Evolutionary conservation across 2,329 filamentous ascomycete species (phyloP).

Genomic region (Fonsecaea erecta): DNA sequence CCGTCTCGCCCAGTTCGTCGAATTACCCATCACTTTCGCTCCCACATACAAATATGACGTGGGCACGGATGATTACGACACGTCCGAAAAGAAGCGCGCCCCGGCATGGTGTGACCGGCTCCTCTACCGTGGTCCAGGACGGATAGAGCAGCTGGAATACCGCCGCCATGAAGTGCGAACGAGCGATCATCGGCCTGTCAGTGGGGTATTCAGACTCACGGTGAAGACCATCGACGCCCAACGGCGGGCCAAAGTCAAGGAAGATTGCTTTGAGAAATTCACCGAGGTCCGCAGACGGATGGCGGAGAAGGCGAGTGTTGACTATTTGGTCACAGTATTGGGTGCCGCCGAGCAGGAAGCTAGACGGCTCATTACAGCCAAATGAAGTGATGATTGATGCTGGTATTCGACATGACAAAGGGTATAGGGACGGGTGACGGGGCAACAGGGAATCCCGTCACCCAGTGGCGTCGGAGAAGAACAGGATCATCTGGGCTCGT

Average conservation of each 20-base stretch:
- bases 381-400: constrained; percentile 15
- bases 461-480: neutral
- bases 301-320: constrained; percentile 32
- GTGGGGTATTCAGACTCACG: constrained; percentile 77
- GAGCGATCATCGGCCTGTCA: constrained; percentile 92
- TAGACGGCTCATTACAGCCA: constrained; percentile 17
- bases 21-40: constrained; percentile 86
- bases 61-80: constrained; percentile 90
- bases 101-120: constrained; percentile 97
- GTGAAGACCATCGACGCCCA: constrained; percentile 79
- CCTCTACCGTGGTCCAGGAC: constrained; percentile 79
- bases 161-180: constrained; percentile 84
- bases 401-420: neutral
- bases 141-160: constrained; percentile 87
- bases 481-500: neutral
- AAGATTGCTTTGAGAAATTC: constrained; percentile 75
- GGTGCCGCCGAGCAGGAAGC: constrained; percentile 30
- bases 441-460: neutral
- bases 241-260: constrained; percentile 69
- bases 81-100: constrained; percentile 88
- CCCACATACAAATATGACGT: constrained; percentile 99
- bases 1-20: constrained; percentile 84
- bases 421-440: neutral
- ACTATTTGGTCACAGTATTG: constrained; percentile 31
- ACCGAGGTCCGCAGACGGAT: constrained; percentile 59